These are phyloP conservation scores for Erodium maritimum DNA, from an alignment of 345 rosid genomes.

Conservation along the genomic window DNA sequence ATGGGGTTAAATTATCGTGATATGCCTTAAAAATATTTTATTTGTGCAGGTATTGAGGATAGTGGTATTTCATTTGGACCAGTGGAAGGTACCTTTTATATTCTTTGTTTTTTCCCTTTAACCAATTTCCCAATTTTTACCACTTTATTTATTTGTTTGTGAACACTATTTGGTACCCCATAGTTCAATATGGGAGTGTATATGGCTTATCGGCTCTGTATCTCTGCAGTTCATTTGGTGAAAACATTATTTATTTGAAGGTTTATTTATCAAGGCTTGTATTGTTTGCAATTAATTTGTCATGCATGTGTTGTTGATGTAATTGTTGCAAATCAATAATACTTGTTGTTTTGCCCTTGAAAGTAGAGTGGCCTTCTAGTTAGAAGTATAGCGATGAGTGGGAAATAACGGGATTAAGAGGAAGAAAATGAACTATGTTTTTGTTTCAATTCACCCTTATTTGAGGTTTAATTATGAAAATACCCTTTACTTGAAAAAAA, in stretches of 20 bases:
- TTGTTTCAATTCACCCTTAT: no score
- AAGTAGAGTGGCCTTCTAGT: background rate
- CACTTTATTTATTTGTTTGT: background rate
- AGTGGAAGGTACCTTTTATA: slow-evolving; percentile 46
- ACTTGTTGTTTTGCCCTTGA: background rate
- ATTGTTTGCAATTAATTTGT: background rate
- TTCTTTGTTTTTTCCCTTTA: background rate
- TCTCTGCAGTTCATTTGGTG: background rate
- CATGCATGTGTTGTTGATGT: background rate
- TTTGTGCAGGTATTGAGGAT: slow-evolving; percentile 68
- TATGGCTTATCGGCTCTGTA: background rate
- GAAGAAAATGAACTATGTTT: no score
- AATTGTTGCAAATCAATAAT: background rate
- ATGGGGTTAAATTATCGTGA: no score
- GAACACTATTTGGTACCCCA: background rate
- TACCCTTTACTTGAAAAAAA: no score
- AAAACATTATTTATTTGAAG: background rate
- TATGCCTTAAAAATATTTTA: slow-evolving; percentile 10
- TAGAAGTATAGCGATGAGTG: no score
- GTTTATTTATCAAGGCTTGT: background rate
- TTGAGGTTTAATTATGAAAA: no score
- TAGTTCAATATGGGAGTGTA: no score
- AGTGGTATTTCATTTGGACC: slow-evolving; percentile 68
- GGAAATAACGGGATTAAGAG: no score
- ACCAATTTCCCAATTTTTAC: background rate